Percentiles rank a stretch among this genome's conserved stretches.
Conservation (phyloP, 2,329 filamentous ascomycete species). For the Raffaelea deltoideospora region DNA sequence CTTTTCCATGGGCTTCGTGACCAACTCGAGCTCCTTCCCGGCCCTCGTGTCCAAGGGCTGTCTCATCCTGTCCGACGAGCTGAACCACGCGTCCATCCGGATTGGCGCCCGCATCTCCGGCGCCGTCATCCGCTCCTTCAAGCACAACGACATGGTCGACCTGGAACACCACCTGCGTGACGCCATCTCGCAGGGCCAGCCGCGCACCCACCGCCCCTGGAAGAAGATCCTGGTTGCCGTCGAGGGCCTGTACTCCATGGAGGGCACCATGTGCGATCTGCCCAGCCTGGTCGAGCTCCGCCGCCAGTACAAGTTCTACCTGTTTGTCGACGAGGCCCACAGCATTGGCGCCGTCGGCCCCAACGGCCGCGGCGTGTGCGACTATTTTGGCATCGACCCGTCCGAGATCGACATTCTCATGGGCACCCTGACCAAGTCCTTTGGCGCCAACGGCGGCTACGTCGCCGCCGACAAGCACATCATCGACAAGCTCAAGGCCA, state of each 20-base stretch:
- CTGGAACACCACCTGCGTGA: slow-evolving; percentile 79
- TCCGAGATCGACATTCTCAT: slow-evolving; percentile 86
- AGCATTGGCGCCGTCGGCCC: slow-evolving; percentile 88
- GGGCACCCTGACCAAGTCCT: slow-evolving; percentile 97
- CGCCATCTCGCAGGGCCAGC: slow-evolving; percentile 89
- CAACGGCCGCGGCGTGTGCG: slow-evolving; percentile 79
- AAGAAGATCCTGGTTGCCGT: slow-evolving; percentile 97
- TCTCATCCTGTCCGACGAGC: slow-evolving; percentile 87
- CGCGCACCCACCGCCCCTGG: slow-evolving; percentile 96
- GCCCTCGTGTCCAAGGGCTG: slow-evolving; percentile 86
- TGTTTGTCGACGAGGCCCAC: slow-evolving; percentile 94
- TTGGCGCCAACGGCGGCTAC: slow-evolving; percentile 95
- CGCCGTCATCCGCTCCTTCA: slow-evolving; percentile 90
- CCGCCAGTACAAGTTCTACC: slow-evolving; percentile 90
- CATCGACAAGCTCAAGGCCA: slow-evolving; percentile 78
- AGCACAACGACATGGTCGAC: slow-evolving; percentile 89
- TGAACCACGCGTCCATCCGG: slow-evolving; percentile 96
- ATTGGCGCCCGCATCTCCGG: slow-evolving; percentile 88
- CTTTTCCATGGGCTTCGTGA: slow-evolving; percentile 98
- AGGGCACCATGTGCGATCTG: slow-evolving; percentile 97
- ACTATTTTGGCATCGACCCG: slow-evolving; percentile 89
- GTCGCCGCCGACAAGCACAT: slow-evolving; percentile 78
- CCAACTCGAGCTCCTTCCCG: slow-evolving; percentile 85
- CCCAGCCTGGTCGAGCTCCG: slow-evolving; percentile 77
- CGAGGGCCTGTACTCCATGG: slow-evolving; percentile 97